Percentiles rank a stretch among this genome's conserved stretches.
Conservation (phyloP, 116 monocot species). For the Phalaenopsis hybrid region DNA sequence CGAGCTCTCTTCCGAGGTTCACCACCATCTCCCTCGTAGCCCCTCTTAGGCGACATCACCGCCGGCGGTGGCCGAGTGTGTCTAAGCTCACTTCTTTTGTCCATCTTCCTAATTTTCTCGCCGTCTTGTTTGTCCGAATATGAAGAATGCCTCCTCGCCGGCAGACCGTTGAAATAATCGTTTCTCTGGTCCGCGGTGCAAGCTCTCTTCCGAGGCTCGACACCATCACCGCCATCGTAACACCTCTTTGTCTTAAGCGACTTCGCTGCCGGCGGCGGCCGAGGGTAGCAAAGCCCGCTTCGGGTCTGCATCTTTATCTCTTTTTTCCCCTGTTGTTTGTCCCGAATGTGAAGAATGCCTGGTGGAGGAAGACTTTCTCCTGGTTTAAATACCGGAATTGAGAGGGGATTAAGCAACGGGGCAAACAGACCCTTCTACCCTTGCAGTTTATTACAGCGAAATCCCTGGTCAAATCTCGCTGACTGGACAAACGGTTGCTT, state of each 20-base stretch:
- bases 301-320: conserved; percentile 16
- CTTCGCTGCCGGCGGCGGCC: not conserved
- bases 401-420: not conserved
- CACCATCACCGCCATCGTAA: too few relatives aligned
- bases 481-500: conserved; percentile 1
- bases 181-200: not conserved
- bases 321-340: not conserved
- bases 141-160: not conserved
- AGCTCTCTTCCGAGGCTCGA: not conserved
- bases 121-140: too few relatives aligned
- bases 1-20: not conserved
- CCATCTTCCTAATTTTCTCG: too few relatives aligned
- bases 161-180: conserved; percentile 47
- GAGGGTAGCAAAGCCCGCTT: conserved; percentile 15
- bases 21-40: not conserved
- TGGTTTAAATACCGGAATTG: not conserved
- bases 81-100: too few relatives aligned
- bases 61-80: not conserved
- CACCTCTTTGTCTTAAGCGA: not conserved
- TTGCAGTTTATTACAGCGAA: not conserved
- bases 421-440: conserved; percentile 2
- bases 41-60: not conserved
- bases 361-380: not conserved
- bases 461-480: not conserved
- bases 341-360: not conserved